phyloP scores from a whole-genome alignment of 2,329 filamentous ascomycete species.

The Podosphaera leucotricha region DNA sequence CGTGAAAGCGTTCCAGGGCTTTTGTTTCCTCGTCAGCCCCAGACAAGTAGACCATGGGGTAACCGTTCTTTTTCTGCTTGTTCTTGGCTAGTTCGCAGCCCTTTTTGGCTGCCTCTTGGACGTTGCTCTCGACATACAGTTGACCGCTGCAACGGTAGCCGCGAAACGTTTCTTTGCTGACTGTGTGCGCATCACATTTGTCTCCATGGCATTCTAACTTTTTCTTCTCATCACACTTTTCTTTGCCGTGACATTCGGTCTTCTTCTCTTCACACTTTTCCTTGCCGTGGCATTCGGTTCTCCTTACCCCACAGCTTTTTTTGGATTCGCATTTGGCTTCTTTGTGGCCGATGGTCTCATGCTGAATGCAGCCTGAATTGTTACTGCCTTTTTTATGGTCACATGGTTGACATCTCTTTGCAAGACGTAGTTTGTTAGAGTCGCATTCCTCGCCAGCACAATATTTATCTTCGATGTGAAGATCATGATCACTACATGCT shows the following conservation, averaged over 20 bases:
- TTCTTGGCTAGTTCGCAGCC: background rate
- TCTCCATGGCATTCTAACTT: too few species aligned
- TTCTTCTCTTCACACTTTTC: background rate
- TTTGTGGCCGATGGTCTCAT: background rate
- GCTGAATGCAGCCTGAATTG: background rate
- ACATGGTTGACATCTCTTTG: background rate
- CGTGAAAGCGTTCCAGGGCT: background rate
- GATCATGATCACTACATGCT: background rate
- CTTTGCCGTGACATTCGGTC: background rate
- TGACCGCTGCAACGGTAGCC: background rate
- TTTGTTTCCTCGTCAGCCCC: background rate
- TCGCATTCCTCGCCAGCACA: background rate
- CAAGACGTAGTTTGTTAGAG: background rate
- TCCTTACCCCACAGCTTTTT: background rate
- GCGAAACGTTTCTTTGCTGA: background rate
- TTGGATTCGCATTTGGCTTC: background rate
- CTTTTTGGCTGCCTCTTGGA: background rate
- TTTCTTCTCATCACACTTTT: background rate
- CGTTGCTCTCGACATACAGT: background rate
- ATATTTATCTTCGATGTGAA: background rate
- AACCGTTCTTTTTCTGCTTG: background rate
- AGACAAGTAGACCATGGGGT: background rate
- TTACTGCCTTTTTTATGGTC: background rate
- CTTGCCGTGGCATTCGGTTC: background rate
- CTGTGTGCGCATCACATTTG: too few species aligned